Evolutionary conservation across 768 basidiomycete genomes (phyloP), one percentile per base, ranked within the genome.

Genomic region (Daedaleopsis nitida): DNA sequence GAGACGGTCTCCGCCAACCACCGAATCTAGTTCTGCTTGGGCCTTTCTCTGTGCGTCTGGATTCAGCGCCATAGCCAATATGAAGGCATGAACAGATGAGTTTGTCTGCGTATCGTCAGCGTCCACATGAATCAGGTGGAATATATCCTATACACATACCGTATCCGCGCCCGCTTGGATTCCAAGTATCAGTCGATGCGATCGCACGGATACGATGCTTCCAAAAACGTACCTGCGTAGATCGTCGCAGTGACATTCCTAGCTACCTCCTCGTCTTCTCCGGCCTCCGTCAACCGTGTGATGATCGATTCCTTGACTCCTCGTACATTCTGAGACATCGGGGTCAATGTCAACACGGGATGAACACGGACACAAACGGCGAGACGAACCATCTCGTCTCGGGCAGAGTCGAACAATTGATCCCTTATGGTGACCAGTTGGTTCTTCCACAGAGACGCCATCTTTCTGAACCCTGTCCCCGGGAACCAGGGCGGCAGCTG

Each of bases 401-500:
- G 82, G 50, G 86, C 80, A 51, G 76, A 83, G 43, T 83, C 80
- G 58, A 82, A 91, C 8, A 89, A 88, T 58, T 75, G 74, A 34
- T 91, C 83, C 19, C 86, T 84, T 52, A 86, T 87, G 62, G 85
- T 83, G 51, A 84, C 80, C 72, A 89, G 82, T 73, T 80, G 81
- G 34, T 77, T 78, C 70, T 83, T 88, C 89, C 89, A 91, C 10
- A 62, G 68, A 9, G 59, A 73, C 0, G 88, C 87, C 59, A 86
- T 86, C 19, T 75, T 73, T 70, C 84, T 83, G 75, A 91, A 93
- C 1, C 80, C 81, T 5, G 84, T 80, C 12, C 88, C 88, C 21
- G 91, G 91, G 50, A 83, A 74, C 86, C 87, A 91, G 47, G 69
- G 67, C 0, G 91, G 91, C 27, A 91, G 68, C 65, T 83, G 69